These are phyloP conservation scores for Fraxinus velutina DNA, from an alignment of 305 asterid genomes.

Conservation along the genomic window DNA sequence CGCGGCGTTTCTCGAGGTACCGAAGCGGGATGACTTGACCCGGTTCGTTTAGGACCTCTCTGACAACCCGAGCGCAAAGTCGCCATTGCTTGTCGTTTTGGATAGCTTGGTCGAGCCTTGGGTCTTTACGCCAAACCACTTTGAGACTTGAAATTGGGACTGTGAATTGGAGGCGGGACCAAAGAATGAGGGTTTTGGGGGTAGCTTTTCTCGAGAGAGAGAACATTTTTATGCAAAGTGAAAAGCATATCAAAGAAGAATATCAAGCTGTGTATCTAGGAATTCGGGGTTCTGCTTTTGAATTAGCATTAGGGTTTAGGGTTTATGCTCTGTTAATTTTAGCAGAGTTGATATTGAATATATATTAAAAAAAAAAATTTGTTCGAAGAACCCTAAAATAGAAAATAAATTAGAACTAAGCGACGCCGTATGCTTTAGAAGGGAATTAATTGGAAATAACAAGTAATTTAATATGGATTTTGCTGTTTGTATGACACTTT, in stretches of 20 bases:
- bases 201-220: constrained; percentile 11
- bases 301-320: not conserved
- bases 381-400: not conserved
- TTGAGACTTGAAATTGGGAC: constrained; percentile 73
- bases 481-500: too few species aligned
- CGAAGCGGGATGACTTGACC: constrained; percentile 75
- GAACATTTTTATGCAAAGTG: not conserved
- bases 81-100: constrained; percentile 80
- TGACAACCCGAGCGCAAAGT: constrained; percentile 65
- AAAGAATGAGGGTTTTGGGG: not conserved
- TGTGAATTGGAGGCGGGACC: constrained; percentile 34
- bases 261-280: not conserved
- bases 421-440: not conserved
- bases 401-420: not conserved
- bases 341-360: not conserved
- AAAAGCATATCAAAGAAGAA: not conserved
- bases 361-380: too few species aligned
- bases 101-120: constrained; percentile 78
- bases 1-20: constrained; percentile 77
- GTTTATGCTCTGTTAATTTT: not conserved
- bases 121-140: constrained; percentile 81
- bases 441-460: not conserved
- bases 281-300: not conserved
- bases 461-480: too few species aligned
- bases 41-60: constrained; percentile 87